phyloP scores from a whole-genome alignment of 331 rosid genomes.

The Spiraea crenata region DNA sequence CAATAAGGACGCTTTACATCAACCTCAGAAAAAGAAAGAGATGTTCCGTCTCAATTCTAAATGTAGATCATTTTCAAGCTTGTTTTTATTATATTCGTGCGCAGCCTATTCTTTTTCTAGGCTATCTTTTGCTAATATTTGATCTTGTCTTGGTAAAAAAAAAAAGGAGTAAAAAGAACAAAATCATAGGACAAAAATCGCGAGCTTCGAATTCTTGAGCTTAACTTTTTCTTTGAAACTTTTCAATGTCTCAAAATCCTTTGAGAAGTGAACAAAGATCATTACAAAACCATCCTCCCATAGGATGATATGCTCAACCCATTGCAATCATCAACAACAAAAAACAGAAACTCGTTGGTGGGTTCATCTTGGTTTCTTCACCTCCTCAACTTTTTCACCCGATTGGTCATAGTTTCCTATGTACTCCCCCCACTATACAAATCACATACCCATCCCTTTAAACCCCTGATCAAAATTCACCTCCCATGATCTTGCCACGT shows the following conservation, averaged over 20 bases:
- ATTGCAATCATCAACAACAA: slow-evolving; percentile 12
- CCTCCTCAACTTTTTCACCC: not conserved
- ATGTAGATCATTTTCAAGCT: too few species aligned
- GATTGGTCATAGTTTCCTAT: not conserved
- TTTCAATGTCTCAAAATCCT: slow-evolving; percentile 10
- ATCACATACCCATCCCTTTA: not conserved
- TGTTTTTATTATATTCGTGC: too few species aligned
- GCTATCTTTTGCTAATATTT: too few species aligned
- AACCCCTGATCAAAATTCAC: slow-evolving; percentile 1
- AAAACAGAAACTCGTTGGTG: not conserved
- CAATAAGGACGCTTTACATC: not conserved
- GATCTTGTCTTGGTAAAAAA: too few species aligned
- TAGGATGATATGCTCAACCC: not conserved
- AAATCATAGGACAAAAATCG: not conserved
- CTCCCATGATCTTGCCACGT: slow-evolving; percentile 16
- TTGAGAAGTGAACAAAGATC: slow-evolving; percentile 5
- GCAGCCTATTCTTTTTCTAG: too few species aligned
- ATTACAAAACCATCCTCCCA: slow-evolving; percentile 13
- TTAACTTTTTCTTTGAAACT: slow-evolving; percentile 2
- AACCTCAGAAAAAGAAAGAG: not conserved
- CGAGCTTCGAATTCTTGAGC: not conserved
- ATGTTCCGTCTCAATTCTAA: too few species aligned
- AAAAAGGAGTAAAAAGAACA: too few species aligned
- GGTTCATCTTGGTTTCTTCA: not conserved
- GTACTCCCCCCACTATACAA: slow-evolving; percentile 9